Percentiles rank a stretch among this genome's conserved stretches.
These are phyloP conservation scores for Cucumis variabilis DNA, from an alignment of 331 rosid species.

Conservation along the genomic window DNA sequence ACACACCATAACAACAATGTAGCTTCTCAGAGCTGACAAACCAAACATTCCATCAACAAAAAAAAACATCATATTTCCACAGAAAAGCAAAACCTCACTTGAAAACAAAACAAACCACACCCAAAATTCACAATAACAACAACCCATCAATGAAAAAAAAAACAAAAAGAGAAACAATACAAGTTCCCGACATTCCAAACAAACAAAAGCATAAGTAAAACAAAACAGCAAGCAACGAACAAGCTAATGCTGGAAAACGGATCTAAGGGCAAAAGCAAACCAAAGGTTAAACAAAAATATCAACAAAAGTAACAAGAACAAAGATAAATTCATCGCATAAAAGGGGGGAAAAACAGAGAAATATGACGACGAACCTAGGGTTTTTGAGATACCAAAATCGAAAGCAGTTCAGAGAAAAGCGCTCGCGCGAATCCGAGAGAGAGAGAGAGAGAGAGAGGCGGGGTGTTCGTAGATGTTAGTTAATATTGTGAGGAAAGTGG, in stretches of 20 bases:
- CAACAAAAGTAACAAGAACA: not conserved
- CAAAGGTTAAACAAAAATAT: not conserved
- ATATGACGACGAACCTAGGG: conserved; percentile 81
- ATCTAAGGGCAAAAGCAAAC: conserved; percentile 51
- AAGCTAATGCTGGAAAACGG: conserved; percentile 37
- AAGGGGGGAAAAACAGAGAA: not conserved
- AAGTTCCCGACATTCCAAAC: conserved; percentile 35
- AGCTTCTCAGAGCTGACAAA: conserved; percentile 18
- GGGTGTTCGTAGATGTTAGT: conserved; percentile 48
- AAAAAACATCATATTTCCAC: not conserved
- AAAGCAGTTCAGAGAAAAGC: conserved; percentile 33
- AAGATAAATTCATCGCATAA: not conserved
- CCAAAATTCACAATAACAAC: not conserved
- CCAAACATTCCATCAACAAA: conserved; percentile 16
- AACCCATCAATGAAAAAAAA: not conserved
- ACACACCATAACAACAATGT: conserved; percentile 20
- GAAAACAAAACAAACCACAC: not conserved
- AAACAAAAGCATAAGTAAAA: conserved; percentile 25
- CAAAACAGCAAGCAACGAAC: not conserved
- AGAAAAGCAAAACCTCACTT: not conserved
- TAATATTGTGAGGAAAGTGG: conserved; percentile 31
- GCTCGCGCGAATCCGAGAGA: conserved; percentile 54
- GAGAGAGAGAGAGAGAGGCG: conserved; percentile 38
- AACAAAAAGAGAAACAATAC: not conserved
- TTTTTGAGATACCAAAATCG: conserved; percentile 41